These are phyloP conservation scores for Tilletia caries DNA, from an alignment of 1,284 basidiomycete species.

Conservation along the genomic window DNA sequence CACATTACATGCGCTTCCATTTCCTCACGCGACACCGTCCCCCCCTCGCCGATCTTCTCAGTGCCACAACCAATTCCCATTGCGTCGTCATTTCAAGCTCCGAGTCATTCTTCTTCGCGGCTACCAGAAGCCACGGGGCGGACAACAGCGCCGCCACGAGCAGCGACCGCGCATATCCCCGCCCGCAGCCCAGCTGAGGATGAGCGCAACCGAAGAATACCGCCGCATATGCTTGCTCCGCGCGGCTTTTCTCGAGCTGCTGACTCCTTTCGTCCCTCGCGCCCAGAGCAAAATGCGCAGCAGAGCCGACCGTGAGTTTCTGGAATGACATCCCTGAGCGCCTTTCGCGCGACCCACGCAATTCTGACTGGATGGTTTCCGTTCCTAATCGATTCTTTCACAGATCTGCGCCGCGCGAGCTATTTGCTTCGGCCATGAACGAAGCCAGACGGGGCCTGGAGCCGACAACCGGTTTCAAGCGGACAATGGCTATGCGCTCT, in stretches of 20 bases:
- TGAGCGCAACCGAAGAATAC: background rate
- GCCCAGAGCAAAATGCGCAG: background rate
- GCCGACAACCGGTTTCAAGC: background rate
- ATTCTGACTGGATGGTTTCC: no score
- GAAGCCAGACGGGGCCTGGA: background rate
- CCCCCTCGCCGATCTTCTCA: no score
- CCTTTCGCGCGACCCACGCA: no score
- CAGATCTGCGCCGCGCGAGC: background rate
- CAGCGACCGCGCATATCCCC: background rate
- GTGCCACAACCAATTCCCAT: no score
- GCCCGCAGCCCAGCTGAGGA: background rate
- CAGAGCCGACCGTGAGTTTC: no score
- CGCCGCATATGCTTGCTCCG: background rate
- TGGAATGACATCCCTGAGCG: no score
- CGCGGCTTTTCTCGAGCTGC: background rate
- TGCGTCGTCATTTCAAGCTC: no score
- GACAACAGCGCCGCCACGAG: background rate
- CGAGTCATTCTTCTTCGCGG: no score
- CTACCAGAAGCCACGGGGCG: no score
- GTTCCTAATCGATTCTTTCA: no score
- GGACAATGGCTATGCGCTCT: slow-evolving; percentile 7
- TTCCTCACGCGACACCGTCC: no score
- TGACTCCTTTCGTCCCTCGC: background rate
- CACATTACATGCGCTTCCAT: no score
- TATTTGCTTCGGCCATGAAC: slow-evolving; percentile 5